These are phyloP conservation scores for Ceratobasidium theobromae DNA, from an alignment of 1,284 basidiomycete genomes.

Conservation along the genomic window DNA sequence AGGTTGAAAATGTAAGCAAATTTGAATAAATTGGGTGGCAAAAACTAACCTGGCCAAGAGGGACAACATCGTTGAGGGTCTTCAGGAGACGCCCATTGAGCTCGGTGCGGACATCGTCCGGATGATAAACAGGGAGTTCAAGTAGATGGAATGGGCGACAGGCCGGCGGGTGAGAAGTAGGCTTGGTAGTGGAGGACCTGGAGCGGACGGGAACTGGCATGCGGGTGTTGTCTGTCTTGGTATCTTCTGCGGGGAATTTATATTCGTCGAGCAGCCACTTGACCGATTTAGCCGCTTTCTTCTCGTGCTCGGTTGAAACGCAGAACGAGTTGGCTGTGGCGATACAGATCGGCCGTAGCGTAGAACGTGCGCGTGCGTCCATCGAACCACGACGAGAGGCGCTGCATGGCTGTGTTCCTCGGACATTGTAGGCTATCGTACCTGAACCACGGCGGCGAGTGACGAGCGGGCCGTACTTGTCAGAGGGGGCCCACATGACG, in stretches of 20 bases:
- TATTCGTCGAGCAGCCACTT: conserved; percentile 8
- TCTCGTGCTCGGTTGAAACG: not conserved
- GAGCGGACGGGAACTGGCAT: conserved; percentile 21
- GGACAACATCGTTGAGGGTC: conserved; percentile 25
- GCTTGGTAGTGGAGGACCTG: not conserved
- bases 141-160: conserved; percentile 10
- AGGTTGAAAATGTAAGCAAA: not conserved
- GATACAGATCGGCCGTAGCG: not conserved
- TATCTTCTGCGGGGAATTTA: conserved; percentile 7
- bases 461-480: conserved; percentile 24
- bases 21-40: not conserved
- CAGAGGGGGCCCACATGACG: conserved; percentile 26
- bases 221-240: not conserved
- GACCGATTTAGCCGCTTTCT: conserved; percentile 15
- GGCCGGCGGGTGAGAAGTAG: conserved; percentile 5
- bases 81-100: conserved; percentile 18
- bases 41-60: conserved; percentile 11
- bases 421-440: not conserved
- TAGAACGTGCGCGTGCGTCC: not conserved
- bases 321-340: not conserved
- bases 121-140: conserved; percentile 21
- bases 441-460: conserved; percentile 24
- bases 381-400: conserved; percentile 13
- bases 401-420: conserved; percentile 12
- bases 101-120: conserved; percentile 12